These are phyloP conservation scores for Phyllosticta capitalensis DNA, from an alignment of 2,329 filamentous ascomycete genomes.

Conservation along the genomic window DNA sequence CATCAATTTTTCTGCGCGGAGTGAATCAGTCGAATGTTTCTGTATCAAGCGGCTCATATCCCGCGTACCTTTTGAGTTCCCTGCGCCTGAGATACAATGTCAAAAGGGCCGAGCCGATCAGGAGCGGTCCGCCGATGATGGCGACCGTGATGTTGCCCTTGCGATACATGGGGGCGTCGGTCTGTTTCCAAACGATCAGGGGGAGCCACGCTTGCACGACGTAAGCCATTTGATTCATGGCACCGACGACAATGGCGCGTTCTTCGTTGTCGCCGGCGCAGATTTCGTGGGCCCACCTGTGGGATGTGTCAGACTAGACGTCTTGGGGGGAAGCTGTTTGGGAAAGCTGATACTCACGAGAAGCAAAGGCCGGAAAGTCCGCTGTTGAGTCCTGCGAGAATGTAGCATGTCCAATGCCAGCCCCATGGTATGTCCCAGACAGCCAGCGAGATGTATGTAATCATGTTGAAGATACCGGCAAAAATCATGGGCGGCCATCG, in stretches of 20 bases:
- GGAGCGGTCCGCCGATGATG: constrained; percentile 34
- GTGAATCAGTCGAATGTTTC: background rate
- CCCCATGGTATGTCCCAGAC: constrained; percentile 42
- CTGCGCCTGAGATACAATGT: constrained; percentile 36
- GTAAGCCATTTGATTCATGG: constrained; percentile 62
- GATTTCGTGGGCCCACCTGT: constrained; percentile 44
- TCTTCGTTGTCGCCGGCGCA: constrained; percentile 53
- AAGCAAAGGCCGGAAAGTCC: constrained; percentile 42
- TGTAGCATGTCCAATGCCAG: constrained; percentile 56
- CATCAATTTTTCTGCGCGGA: background rate
- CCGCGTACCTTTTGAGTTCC: background rate
- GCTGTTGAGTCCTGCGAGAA: constrained; percentile 41
- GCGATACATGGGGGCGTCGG: constrained; percentile 50
- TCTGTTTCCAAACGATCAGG: constrained; percentile 55
- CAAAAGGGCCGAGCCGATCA: constrained; percentile 43
- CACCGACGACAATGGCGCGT: constrained; percentile 53
- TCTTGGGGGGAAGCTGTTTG: background rate
- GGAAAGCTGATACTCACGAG: constrained; percentile 29
- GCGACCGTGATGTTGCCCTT: constrained; percentile 53
- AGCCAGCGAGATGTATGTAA: constrained; percentile 36
- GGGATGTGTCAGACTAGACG: background rate
- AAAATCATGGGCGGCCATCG: constrained; percentile 58
- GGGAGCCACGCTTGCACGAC: constrained; percentile 63
- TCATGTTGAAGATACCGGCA: constrained; percentile 28
- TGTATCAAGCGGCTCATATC: background rate